phyloP scores from a whole-genome alignment of 352 stramenopile species.

The Globisporangium emineosum region DNA sequence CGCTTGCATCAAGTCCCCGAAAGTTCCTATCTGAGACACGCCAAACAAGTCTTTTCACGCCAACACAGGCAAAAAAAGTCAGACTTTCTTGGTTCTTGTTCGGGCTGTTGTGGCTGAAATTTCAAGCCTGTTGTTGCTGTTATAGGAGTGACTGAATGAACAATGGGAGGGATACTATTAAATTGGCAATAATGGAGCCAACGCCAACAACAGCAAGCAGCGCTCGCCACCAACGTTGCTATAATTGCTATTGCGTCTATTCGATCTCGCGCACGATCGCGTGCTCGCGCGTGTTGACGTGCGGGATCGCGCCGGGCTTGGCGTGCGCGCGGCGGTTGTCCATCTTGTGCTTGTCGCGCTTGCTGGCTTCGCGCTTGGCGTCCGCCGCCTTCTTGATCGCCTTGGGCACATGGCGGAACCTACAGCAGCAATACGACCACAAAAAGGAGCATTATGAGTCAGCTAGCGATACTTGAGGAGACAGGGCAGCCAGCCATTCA shows the following conservation, averaged over 20 bases:
- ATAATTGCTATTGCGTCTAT: constrained; percentile 29
- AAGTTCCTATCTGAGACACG: constrained; percentile 1
- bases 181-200: too few relatives aligned
- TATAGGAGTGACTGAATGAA: too few relatives aligned
- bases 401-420: constrained; percentile 95
- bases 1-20: neutral
- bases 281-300: constrained; percentile 72
- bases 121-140: neutral
- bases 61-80: neutral
- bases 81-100: neutral
- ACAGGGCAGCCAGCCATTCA: neutral
- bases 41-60: too few relatives aligned
- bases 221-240: neutral
- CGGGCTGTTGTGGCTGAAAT: neutral
- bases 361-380: constrained; percentile 76
- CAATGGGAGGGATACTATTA: too few relatives aligned
- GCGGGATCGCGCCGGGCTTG: constrained; percentile 68
- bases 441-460: constrained; percentile 7
- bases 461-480: neutral
- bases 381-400: constrained; percentile 96
- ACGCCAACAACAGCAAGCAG: neutral
- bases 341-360: constrained; percentile 86
- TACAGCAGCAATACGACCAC: constrained; percentile 28
- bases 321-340: constrained; percentile 81
- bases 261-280: constrained; percentile 78